These are phyloP conservation scores for Ustilago lituana DNA, from an alignment of 1,284 basidiomycete genomes.

Conservation along the genomic window DNA sequence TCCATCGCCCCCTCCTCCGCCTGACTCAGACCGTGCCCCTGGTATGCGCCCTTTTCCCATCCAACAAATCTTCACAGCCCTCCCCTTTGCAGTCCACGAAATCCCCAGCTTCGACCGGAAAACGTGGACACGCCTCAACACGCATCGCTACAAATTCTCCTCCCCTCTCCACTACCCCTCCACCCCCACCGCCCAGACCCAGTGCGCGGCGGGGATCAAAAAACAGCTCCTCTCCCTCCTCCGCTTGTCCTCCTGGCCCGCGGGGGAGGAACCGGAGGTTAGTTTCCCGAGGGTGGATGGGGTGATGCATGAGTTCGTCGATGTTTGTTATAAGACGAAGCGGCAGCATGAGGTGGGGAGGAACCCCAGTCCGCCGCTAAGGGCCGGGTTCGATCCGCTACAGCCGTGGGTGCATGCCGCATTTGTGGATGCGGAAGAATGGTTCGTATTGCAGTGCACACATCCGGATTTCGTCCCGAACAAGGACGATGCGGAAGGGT, in stretches of 20 bases:
- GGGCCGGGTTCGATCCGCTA: not conserved
- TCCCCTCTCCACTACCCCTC: not conserved
- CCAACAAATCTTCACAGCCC: too few species aligned
- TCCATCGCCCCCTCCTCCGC: not conserved
- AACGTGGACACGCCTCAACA: too few species aligned
- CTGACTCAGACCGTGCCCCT: too few species aligned
- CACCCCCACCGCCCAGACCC: too few species aligned
- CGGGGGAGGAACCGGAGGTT: not conserved
- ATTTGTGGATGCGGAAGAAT: not conserved
- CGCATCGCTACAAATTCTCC: constrained; percentile 4
- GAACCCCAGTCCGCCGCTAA: not conserved
- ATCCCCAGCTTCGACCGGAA: too few species aligned
- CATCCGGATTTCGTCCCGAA: not conserved
- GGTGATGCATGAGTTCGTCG: constrained; percentile 1
- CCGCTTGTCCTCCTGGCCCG: not conserved
- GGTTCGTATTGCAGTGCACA: constrained; percentile 3
- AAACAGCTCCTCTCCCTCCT: not conserved
- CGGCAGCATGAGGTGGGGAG: not conserved
- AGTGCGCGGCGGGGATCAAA: not conserved
- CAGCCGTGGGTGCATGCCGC: not conserved
- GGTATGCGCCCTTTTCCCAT: not conserved
- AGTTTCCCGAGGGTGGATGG: not conserved
- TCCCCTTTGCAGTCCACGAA: constrained; percentile 1
- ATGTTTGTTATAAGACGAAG: not conserved
- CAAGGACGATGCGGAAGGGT: too few species aligned